These are phyloP conservation scores for Cornus controversa DNA, from an alignment of 148 eudicot genomes.

Conservation along the genomic window DNA sequence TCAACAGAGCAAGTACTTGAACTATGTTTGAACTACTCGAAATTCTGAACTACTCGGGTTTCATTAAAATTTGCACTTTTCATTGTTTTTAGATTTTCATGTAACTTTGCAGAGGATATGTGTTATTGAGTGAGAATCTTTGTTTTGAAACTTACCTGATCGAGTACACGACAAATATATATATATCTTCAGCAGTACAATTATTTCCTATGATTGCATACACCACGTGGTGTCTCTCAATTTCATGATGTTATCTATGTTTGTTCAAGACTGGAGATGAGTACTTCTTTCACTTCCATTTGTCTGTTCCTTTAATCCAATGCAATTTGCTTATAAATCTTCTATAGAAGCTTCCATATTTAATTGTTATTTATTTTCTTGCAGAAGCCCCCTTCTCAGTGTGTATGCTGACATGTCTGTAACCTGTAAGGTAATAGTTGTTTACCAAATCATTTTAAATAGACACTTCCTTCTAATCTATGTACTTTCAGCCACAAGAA, in stretches of 20 bases:
- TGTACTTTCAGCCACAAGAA: background rate
- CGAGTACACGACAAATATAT: background rate
- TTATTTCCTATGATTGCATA: background rate
- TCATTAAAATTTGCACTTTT: too few relatives aligned
- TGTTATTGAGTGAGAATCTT: background rate
- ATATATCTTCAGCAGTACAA: background rate
- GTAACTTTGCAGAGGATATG: background rate
- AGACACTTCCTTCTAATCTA: background rate
- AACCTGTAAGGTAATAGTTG: slow-evolving; percentile 77
- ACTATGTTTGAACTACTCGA: too few relatives aligned
- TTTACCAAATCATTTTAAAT: background rate
- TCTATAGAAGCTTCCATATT: background rate
- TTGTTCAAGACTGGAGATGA: background rate
- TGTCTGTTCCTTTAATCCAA: background rate
- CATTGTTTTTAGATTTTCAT: background rate
- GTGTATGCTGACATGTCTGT: slow-evolving; percentile 99
- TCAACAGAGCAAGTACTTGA: too few relatives aligned
- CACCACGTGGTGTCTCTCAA: background rate
- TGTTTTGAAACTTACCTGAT: background rate
- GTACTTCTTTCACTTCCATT: background rate
- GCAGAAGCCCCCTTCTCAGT: slow-evolving; percentile 94
- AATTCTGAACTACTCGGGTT: too few relatives aligned
- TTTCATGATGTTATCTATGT: background rate
- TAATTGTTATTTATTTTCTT: slow-evolving; percentile 15
- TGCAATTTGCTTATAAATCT: background rate